Base-by-base conservation (phyloP, 2,329 filamentous ascomycete species). In the Cladosporium sphaerospermum region DNA sequence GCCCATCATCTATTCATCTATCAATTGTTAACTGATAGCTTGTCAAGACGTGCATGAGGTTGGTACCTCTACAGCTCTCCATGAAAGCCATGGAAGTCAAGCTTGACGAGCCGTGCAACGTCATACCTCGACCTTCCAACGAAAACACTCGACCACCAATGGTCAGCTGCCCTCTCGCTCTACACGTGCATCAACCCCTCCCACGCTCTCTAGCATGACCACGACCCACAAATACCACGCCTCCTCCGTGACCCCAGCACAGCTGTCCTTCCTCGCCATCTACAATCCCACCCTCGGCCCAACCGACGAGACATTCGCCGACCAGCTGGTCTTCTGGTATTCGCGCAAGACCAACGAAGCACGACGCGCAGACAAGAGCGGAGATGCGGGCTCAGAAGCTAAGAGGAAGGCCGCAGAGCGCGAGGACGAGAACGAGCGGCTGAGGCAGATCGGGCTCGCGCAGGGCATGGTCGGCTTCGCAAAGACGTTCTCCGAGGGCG, bases 401-500 rank as follows among this genome's bases (percentile, higher is more conserved):
- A 36, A 41, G n/a, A 39, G 52, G 28, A 48, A 54, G 31, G 49
- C 60, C 28, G 59, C 64, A 28, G 55, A 67, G 55, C 67, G 68
- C 6, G 83, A 88, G 59, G 83, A 90, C 64, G 82, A 84, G 65
- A 93, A 97, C 70, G 88, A 95, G 73, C 86, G 85, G 62, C 75
- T 97, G 63, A 82, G 93, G 59, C 91, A 96, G 75, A 90, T 99
- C 67, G 93, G 93, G 36, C 82, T 99, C 58, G 93, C 93, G 39
- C 93, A 99, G 74, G 93, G 91, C 67, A 96, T 97, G 86, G 86
- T 95, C 55, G 88, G 85, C 67, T 99, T 99, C 73, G 88, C 88
- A 60, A 81, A 84, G 66, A 91, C 84, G 63, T 99, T 99, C 71
- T 87, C 91, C 2, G 79, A 82, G 56, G 88, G 85, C 55, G 78